Percentiles rank a stretch among this genome's conserved stretches.
Evolutionary conservation across 768 basidiomycete genomes (phyloP).

Genomic region (Candolleomyces efflorescens): DNA sequence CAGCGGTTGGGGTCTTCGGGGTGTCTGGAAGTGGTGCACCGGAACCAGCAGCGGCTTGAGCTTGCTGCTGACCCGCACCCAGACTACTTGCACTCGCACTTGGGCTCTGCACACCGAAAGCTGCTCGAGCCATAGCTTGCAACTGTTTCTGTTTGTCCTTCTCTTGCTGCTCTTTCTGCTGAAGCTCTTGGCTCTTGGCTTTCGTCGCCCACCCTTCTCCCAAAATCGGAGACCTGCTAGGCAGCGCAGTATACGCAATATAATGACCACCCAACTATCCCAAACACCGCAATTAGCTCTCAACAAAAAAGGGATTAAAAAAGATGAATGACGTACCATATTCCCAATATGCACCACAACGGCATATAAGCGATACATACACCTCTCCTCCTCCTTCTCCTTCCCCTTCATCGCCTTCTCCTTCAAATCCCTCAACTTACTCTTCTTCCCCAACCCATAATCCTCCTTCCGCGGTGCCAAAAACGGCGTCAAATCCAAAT

Average conservation of each 20-base stretch:
- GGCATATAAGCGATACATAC: conserved; percentile 59
- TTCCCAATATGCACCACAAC: conserved; percentile 86
- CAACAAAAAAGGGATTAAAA: neutral
- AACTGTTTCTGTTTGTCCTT: no score
- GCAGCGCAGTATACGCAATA: conserved; percentile 77
- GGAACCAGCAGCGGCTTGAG: no score
- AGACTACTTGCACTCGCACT: no score
- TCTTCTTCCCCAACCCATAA: conserved; percentile 39
- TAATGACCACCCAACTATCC: conserved; percentile 84
- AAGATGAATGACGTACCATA: conserved; percentile 52
- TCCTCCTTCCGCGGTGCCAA: conserved; percentile 78
- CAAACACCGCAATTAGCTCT: conserved; percentile 3
- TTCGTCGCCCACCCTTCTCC: conserved; percentile 7
- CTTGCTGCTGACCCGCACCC: no score
- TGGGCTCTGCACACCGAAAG: no score
- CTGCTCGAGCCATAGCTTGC: no score
- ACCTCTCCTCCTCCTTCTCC: conserved; percentile 14
- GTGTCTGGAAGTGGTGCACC: no score
- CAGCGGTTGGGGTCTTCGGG: no score
- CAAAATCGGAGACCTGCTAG: conserved; percentile 25
- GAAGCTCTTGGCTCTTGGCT: neutral
- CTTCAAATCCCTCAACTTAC: conserved; percentile 1
- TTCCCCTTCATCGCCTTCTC: conserved; percentile 10
- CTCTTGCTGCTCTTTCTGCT: no score
- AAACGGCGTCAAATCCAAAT: conserved; percentile 81